Conservation (phyloP, 2,329 filamentous ascomycete genomes). For the Ampelomyces quisqualis region DNA sequence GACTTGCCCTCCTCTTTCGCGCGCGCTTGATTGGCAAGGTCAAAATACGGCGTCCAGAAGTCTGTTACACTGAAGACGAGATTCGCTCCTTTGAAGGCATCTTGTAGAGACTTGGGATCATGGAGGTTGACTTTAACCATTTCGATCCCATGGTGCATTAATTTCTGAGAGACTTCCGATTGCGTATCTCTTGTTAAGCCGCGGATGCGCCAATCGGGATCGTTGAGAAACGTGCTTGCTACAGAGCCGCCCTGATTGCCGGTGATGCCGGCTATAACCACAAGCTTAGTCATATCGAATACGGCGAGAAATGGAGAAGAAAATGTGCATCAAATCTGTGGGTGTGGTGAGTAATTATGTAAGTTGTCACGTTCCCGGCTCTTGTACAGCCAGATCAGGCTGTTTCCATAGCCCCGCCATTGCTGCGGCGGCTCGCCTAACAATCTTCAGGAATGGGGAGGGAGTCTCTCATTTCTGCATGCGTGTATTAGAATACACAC, state of each 20-base stretch:
- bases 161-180: slow-evolving; percentile 14
- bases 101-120: slow-evolving; percentile 24
- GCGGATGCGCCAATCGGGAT: slow-evolving; percentile 53
- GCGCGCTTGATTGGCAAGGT: slow-evolving; percentile 14
- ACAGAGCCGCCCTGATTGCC: slow-evolving; percentile 31
- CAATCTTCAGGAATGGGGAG: too few species aligned
- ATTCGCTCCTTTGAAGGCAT: slow-evolving; percentile 42
- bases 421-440: neutral
- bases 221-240: slow-evolving; percentile 40
- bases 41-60: slow-evolving; percentile 26
- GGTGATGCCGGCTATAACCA: slow-evolving; percentile 29
- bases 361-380: too few species aligned
- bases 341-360: too few species aligned
- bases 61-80: slow-evolving; percentile 46
- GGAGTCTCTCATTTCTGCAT: too few species aligned
- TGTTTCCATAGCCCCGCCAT: neutral
- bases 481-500: too few species aligned
- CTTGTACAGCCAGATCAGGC: too few species aligned
- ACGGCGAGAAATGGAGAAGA: slow-evolving; percentile 32
- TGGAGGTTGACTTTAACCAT: slow-evolving; percentile 29
- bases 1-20: slow-evolving; percentile 19
- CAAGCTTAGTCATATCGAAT: slow-evolving; percentile 28
- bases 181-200: slow-evolving; percentile 48
- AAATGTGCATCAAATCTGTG: slow-evolving; percentile 35
- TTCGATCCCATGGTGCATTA: slow-evolving; percentile 41